Conservation (phyloP, 345 rosid species). For the Aquilaria sinensis region DNA sequence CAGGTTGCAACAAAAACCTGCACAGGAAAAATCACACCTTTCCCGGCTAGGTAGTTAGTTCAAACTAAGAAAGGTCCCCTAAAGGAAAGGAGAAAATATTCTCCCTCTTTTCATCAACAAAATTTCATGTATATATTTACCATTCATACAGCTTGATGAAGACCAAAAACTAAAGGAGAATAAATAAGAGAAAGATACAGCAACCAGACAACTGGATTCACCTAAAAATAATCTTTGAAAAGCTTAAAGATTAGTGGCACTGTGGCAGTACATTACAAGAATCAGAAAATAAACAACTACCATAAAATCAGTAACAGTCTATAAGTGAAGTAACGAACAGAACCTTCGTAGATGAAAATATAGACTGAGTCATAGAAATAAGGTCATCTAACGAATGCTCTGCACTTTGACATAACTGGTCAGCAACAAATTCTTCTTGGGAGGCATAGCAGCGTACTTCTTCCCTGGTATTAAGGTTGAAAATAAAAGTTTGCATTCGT, state of each 20-base stretch:
- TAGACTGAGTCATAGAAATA: constrained; percentile 52
- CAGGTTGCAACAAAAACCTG: no score
- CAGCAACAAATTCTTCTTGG: constrained; percentile 86
- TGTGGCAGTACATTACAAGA: no score
- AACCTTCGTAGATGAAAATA: constrained; percentile 70
- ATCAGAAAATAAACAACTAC: neutral
- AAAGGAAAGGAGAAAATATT: no score
- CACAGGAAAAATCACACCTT: no score
- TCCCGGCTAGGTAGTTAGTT: no score
- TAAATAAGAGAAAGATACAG: neutral
- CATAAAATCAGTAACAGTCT: neutral
- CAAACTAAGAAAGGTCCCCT: no score
- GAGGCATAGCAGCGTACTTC: constrained; percentile 55
- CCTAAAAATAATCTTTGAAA: no score
- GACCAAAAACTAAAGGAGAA: neutral
- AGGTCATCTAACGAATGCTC: constrained; percentile 67
- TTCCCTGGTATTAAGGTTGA: constrained; percentile 51
- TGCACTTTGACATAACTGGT: constrained; percentile 73
- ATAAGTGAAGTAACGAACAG: neutral
- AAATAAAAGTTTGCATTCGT: neutral
- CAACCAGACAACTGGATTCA: neutral
- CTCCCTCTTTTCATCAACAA: no score
- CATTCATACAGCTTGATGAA: no score
- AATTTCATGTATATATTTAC: no score
- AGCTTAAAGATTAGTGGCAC: no score